These are phyloP conservation scores for Arabidopsis hybrid DNA, from an alignment of 441 rosid species.

Conservation along the genomic window DNA sequence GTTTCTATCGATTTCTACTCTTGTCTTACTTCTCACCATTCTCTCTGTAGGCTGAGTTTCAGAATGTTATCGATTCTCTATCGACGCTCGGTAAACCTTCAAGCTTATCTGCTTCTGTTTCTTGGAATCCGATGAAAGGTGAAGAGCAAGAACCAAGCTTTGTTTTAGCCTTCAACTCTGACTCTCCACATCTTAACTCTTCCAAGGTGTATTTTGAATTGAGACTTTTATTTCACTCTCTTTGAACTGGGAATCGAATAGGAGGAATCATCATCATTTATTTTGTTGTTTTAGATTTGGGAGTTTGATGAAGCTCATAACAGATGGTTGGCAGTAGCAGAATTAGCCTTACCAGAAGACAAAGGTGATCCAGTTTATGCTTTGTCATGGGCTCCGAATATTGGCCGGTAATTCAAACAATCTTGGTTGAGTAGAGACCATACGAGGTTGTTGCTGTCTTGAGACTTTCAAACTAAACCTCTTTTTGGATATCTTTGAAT, in stretches of 20 bases:
- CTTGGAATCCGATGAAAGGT: constrained; percentile 80
- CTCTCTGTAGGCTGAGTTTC: constrained; percentile 77
- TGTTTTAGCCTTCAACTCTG: constrained; percentile 80
- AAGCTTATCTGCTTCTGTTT: constrained; percentile 75
- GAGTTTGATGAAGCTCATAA: constrained; percentile 94
- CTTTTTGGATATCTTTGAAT: not conserved
- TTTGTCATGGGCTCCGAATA: constrained; percentile 92
- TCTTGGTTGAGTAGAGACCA: not conserved
- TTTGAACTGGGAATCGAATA: not conserved
- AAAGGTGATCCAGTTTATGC: constrained; percentile 74
- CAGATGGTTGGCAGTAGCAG: constrained; percentile 94
- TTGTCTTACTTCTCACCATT: constrained; percentile 15
- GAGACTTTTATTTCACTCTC: not conserved
- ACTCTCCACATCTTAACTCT: constrained; percentile 73
- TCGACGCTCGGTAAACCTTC: constrained; percentile 62
- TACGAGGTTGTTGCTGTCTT: not conserved
- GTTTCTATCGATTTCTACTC: constrained; percentile 15
- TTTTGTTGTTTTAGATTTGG: constrained; percentile 67
- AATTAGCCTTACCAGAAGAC: constrained; percentile 79
- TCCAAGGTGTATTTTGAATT: constrained; percentile 58
- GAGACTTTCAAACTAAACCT: constrained; percentile 9
- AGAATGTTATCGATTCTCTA: constrained; percentile 79
- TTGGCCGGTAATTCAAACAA: constrained; percentile 66
- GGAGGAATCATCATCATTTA: no score
- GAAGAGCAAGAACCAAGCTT: constrained; percentile 81